These are phyloP conservation scores for Trichoderma virens DNA, from an alignment of 495 filamentous ascomycete species.

Conservation along the genomic window DNA sequence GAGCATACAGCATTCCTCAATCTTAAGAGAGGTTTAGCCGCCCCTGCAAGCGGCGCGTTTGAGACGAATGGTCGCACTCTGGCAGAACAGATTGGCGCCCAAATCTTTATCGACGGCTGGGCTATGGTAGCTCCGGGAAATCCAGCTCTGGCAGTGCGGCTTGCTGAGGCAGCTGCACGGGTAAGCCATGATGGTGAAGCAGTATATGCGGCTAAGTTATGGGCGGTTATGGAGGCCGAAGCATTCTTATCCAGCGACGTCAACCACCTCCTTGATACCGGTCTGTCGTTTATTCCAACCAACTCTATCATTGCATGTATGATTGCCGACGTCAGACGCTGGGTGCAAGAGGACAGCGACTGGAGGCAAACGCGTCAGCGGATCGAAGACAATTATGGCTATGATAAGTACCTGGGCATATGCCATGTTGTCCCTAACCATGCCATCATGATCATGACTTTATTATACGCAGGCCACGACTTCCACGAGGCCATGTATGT, in stretches of 20 bases:
- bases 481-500: conserved; percentile 28
- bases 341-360: conserved; percentile 17
- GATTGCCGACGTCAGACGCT: conserved; percentile 18
- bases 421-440: conserved; percentile 28
- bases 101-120: conserved; percentile 27
- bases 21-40: conserved; percentile 18
- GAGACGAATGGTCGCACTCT: conserved; percentile 20
- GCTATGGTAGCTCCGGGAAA: conserved; percentile 20
- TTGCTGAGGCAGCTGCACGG: conserved; percentile 20
- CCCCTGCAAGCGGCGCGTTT: conserved; percentile 21
- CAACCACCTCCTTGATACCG: conserved; percentile 21
- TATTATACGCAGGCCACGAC: conserved; percentile 20
- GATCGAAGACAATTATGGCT: conserved; percentile 24
- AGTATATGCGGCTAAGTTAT: conserved; percentile 21
- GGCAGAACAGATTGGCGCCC: conserved; percentile 26
- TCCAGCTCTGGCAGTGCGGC: conserved; percentile 16
- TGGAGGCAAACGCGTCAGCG: conserved; percentile 22
- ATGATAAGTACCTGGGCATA: conserved; percentile 23
- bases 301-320: conserved; percentile 18
- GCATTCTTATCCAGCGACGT: conserved; percentile 21
- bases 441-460: conserved; percentile 23
- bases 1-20: conserved; percentile 28
- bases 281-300: conserved; percentile 16
- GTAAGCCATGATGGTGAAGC: conserved; percentile 28
- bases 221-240: conserved; percentile 27